These are phyloP conservation scores for Pyrenula aspistea DNA, from an alignment of 495 filamentous ascomycete genomes.

Conservation along the genomic window DNA sequence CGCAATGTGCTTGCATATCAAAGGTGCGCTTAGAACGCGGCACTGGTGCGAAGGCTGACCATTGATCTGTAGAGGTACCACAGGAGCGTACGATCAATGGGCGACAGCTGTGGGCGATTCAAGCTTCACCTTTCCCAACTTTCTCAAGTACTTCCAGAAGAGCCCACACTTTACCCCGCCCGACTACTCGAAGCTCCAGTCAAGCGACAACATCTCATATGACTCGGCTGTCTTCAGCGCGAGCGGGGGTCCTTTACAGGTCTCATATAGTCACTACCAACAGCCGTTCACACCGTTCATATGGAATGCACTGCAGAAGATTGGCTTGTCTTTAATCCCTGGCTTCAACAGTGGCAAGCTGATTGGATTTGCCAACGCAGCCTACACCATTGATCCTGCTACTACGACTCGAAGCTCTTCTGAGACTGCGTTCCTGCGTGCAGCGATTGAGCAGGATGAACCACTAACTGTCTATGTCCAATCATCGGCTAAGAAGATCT, in stretches of 20 bases:
- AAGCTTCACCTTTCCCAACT: conserved; percentile 37
- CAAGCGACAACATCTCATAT: conserved; percentile 32
- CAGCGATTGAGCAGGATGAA: background rate
- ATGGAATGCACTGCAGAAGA: conserved; percentile 13
- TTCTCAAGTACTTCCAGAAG: conserved; percentile 43
- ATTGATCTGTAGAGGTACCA: conserved; percentile 17
- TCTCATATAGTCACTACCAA: conserved; percentile 38
- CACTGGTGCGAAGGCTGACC: conserved; percentile 8
- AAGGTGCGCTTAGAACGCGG: background rate
- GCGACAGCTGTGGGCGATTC: conserved; percentile 42
- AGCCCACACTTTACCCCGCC: conserved; percentile 40
- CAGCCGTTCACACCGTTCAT: conserved; percentile 28
- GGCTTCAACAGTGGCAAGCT: conserved; percentile 24
- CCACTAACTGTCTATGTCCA: conserved; percentile 6
- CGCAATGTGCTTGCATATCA: background rate
- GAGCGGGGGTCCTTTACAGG: conserved; percentile 32
- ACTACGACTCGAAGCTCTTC: conserved; percentile 13
- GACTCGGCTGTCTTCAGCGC: conserved; percentile 19
- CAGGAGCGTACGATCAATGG: conserved; percentile 37
- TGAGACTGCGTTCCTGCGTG: conserved; percentile 16
- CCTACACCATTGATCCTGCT: conserved; percentile 14
- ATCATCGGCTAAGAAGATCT: conserved; percentile 12
- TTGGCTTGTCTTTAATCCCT: conserved; percentile 18
- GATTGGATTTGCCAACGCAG: conserved; percentile 12
- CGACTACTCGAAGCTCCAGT: conserved; percentile 13